Conservation (phyloP, 148 eudicot species). For the Oxyria digyna region DNA sequence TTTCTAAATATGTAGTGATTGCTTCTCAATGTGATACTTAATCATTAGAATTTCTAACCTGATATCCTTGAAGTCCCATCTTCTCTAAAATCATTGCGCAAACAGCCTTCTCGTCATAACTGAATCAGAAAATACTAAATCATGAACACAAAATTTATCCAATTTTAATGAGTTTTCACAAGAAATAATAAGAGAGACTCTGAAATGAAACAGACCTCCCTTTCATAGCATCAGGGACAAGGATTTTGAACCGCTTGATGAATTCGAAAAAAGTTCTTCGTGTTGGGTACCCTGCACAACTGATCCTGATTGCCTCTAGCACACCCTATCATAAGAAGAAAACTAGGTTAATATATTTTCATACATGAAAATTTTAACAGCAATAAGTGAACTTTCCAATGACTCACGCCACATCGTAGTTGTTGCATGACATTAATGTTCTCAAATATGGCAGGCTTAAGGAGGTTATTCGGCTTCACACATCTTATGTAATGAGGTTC, state of each 20-base stretch:
- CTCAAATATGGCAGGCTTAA: slow-evolving; percentile 92
- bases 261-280: slow-evolving; percentile 79
- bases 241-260: slow-evolving; percentile 66
- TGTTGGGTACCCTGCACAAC: slow-evolving; percentile 97
- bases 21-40: background rate
- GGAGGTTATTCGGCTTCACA: slow-evolving; percentile 96
- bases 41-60: slow-evolving; percentile 27
- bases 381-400: no score
- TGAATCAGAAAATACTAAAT: slow-evolving; percentile 23
- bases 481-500: slow-evolving; percentile 99
- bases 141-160: background rate
- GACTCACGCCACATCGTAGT: slow-evolving; percentile 97
- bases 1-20: background rate
- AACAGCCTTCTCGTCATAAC: slow-evolving; percentile 55
- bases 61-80: slow-evolving; percentile 66
- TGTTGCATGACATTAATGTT: slow-evolving; percentile 91
- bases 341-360: background rate
- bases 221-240: slow-evolving; percentile 68
- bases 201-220: slow-evolving; percentile 49
- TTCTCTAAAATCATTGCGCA: slow-evolving; percentile 77
- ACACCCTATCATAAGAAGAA: slow-evolving; percentile 53
- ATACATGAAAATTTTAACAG: slow-evolving; percentile 5
- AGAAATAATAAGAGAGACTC: background rate
- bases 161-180: background rate
- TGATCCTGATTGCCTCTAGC: slow-evolving; percentile 93